phyloP scores from a whole-genome alignment of 257 asterid species.

The Solanum pinnatisectum region DNA sequence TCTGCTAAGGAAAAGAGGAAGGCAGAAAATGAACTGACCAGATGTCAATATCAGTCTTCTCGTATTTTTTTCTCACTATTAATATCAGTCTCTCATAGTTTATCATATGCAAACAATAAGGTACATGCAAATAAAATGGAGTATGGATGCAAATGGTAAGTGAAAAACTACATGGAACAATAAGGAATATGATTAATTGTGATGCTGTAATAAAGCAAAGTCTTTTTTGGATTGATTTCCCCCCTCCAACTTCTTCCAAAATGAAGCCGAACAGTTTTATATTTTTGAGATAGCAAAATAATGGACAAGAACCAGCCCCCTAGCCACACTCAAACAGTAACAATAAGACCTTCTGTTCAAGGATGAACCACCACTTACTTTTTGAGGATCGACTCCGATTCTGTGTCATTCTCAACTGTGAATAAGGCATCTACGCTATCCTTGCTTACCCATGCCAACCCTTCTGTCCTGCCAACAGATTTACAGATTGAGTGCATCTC shows the following conservation, averaged over 20 bases:
- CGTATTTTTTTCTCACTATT: neutral
- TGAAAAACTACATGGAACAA: neutral
- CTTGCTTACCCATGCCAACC: constrained; percentile 32
- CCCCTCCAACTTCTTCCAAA: neutral
- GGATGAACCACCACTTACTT: constrained; percentile 16
- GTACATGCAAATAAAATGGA: neutral
- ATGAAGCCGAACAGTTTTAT: neutral
- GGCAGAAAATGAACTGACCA: neutral
- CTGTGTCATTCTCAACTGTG: constrained; percentile 18
- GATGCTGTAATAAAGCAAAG: neutral
- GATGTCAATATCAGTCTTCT: neutral
- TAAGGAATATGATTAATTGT: neutral
- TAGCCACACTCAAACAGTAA: neutral
- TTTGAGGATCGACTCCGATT: constrained; percentile 12
- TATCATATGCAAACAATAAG: neutral
- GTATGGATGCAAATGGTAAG: neutral
- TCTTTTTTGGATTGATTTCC: neutral
- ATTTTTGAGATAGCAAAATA: neutral
- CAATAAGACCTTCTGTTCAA: neutral
- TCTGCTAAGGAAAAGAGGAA: neutral
- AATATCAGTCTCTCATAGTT: neutral
- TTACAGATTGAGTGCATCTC: constrained; percentile 28
- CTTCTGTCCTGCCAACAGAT: constrained; percentile 32
- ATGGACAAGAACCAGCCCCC: neutral
- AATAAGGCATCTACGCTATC: constrained; percentile 29